Percentiles rank a stretch among this genome's conserved stretches.
Evolutionary conservation across 2,329 filamentous ascomycete genomes (phyloP).

Genomic region (Hymenoscyphus fraxineus): DNA sequence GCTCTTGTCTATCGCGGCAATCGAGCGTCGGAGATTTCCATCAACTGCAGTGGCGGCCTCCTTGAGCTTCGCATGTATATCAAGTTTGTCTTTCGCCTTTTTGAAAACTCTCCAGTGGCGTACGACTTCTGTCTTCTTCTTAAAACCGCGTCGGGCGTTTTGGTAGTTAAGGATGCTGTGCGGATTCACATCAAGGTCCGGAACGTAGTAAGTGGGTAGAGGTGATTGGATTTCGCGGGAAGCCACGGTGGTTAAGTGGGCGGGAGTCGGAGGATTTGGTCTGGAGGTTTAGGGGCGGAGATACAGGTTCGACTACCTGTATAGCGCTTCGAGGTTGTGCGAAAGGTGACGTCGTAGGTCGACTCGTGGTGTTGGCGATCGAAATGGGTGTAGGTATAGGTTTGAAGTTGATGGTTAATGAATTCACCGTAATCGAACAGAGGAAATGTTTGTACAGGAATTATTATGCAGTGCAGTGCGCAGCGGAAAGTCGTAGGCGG

Average conservation of each 20-base stretch:
- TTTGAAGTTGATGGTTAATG: neutral
- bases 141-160: neutral
- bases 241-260: neutral
- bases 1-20: neutral
- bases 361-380: neutral
- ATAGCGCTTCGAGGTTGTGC: neutral
- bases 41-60: neutral
- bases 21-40: neutral
- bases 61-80: neutral
- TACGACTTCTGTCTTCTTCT: neutral
- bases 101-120: neutral
- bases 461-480: neutral
- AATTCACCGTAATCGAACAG: neutral
- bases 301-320: neutral
- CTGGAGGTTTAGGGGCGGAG: neutral
- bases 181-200: neutral
- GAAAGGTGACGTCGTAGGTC: neutral
- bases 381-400: neutral
- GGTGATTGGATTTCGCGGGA: neutral
- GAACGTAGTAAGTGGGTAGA: neutral
- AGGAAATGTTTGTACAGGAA: neutral
- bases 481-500: neutral
- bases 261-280: neutral
- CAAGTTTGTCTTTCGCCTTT: neutral
- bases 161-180: neutral